Percentiles rank a stretch among this genome's conserved stretches.
Conservation (phyloP, 768 basidiomycete genomes). For the Sistotremastrum suecicum region DNA sequence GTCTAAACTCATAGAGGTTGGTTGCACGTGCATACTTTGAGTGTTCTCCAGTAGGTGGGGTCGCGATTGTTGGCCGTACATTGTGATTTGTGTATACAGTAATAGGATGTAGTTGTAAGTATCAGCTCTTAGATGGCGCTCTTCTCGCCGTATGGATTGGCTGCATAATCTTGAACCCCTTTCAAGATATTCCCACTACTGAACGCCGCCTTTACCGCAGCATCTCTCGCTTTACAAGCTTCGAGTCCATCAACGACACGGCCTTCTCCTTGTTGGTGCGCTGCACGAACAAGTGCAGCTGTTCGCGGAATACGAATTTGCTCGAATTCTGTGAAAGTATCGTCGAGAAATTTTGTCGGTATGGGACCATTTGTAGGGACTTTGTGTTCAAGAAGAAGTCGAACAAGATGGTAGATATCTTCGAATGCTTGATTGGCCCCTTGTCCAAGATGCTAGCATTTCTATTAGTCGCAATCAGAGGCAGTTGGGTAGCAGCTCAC, state of each 20-base stretch:
- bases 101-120: no score
- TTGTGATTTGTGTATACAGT: no score
- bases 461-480: not conserved
- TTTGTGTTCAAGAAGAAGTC: constrained; percentile 20
- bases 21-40: no score
- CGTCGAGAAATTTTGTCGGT: constrained; percentile 15
- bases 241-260: constrained; percentile 21
- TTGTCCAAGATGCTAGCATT: constrained; percentile 28
- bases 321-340: constrained; percentile 22
- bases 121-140: no score
- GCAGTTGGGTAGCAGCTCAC: constrained; percentile 14
- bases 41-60: no score
- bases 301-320: constrained; percentile 21
- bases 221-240: constrained; percentile 18
- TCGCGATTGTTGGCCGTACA: no score
- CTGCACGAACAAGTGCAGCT: constrained; percentile 20
- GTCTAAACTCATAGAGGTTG: no score
- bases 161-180: no score
- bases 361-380: constrained; percentile 12
- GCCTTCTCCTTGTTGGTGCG: constrained; percentile 20
- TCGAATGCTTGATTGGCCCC: constrained; percentile 33
- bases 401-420: constrained; percentile 23
- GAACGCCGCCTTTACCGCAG: constrained; percentile 7
- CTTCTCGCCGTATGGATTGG: no score
- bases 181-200: no score